Percentiles rank a stretch among this genome's conserved stretches.
Evolutionary conservation across 2,329 filamentous ascomycete genomes (phyloP).

Genomic region (Aureobasidium musti): DNA sequence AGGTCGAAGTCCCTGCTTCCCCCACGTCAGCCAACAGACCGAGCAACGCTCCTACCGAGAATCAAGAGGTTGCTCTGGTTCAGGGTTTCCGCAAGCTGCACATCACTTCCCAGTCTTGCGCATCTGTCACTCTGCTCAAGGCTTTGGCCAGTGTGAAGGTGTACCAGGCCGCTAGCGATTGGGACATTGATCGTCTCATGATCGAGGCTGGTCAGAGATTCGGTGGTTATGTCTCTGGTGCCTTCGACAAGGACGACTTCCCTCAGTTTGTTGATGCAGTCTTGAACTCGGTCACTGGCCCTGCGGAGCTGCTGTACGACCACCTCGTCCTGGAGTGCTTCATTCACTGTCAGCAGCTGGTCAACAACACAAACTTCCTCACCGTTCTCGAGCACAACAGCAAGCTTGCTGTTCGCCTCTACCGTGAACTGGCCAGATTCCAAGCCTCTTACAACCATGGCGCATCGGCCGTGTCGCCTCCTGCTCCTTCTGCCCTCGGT

Average conservation of each 20-base stretch:
- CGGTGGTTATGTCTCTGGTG: not conserved
- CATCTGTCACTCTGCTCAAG: not conserved
- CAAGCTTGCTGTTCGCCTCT: not conserved
- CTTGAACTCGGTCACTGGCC: not conserved
- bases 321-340: not conserved
- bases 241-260: not conserved
- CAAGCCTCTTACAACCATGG: not conserved
- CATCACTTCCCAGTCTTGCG: not conserved
- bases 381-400: not conserved
- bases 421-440: not conserved
- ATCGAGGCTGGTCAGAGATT: constrained; percentile 4
- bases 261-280: not conserved
- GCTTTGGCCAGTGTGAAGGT: not conserved
- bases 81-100: not conserved
- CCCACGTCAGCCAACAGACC: not conserved
- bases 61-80: not conserved
- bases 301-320: not conserved
- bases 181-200: constrained; percentile 7
- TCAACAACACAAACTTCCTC: not conserved
- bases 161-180: not conserved
- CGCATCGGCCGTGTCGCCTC: not conserved
- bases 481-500: not conserved
- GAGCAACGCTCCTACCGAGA: not conserved
- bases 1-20: not conserved
- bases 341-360: not conserved